Evolutionary conservation across 441 rosid genomes (phyloP).

Genomic region (Breynia disticha): DNA sequence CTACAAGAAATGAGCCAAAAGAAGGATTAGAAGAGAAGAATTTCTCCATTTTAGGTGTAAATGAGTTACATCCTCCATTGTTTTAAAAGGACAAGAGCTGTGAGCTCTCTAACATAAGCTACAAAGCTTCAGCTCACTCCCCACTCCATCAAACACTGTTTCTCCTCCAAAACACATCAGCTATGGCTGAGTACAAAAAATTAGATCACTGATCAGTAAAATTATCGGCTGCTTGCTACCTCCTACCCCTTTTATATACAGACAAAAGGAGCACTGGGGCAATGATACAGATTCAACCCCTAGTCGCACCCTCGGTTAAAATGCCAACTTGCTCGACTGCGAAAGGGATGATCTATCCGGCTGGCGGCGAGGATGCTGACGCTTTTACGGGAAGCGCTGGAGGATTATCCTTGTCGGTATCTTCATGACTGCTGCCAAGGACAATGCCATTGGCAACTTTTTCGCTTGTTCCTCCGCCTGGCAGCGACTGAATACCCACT

Average conservation of each 20-base stretch:
- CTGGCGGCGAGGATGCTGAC: conserved; percentile 29
- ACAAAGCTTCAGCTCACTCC: conserved; percentile 33
- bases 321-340: conserved; percentile 1
- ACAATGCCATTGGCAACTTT: conserved; percentile 6
- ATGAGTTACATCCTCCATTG: conserved; percentile 16
- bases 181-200: neutral
- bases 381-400: conserved; percentile 17
- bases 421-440: conserved; percentile 25
- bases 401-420: conserved; percentile 19
- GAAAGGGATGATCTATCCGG: conserved; percentile 17
- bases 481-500: conserved; percentile 16
- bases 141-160: conserved; percentile 2
- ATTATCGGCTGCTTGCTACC: conserved; percentile 15
- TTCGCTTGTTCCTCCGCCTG: conserved; percentile 20
- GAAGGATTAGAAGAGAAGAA: conserved; percentile 2
- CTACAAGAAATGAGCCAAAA: no score
- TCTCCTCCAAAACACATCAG: neutral
- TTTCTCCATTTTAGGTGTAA: conserved; percentile 15
- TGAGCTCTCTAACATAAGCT: conserved; percentile 25
- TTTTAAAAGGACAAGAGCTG: conserved; percentile 16
- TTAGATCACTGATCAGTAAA: conserved; percentile 15
- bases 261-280: conserved; percentile 16
- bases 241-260: conserved; percentile 34
- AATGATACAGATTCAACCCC: conserved; percentile 10
- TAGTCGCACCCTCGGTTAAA: conserved; percentile 1